phyloP scores from a whole-genome alignment of 2,329 filamentous ascomycete species.

The Microdochium paspali region DNA sequence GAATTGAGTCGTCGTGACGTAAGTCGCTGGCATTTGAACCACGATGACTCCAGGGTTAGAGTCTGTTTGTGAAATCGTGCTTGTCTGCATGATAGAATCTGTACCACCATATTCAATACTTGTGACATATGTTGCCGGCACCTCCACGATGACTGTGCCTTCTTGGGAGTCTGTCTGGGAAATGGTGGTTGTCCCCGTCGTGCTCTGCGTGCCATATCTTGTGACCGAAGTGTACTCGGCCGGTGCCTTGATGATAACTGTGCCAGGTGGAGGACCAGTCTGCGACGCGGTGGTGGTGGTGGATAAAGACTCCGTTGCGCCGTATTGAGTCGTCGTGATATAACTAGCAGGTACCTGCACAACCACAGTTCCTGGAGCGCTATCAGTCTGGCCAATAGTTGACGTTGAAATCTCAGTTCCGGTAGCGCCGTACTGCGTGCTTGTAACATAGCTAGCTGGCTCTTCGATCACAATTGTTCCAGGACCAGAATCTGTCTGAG shows the following conservation, averaged over 20 bases:
- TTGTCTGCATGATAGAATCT: neutral
- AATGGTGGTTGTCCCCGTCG: neutral
- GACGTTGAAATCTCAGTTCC: neutral
- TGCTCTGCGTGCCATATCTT: neutral
- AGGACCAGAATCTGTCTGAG: neutral
- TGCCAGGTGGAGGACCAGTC: neutral
- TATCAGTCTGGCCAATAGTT: neutral
- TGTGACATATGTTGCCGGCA: neutral
- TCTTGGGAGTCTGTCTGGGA: neutral
- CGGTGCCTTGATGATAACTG: neutral
- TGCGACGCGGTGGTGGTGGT: neutral
- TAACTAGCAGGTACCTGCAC: neutral
- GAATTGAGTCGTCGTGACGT: neutral
- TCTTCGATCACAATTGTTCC: neutral
- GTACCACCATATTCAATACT: neutral
- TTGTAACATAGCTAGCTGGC: neutral
- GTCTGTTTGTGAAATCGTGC: neutral
- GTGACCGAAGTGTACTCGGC: neutral
- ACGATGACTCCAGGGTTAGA: neutral
- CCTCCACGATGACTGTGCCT: neutral
- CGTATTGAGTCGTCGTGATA: neutral
- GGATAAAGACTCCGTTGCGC: neutral
- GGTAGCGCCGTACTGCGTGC: neutral
- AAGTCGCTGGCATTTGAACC: neutral
- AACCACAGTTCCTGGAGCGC: neutral